Evolutionary conservation across 1,139 yeast species (phyloP).

Genomic region (Geotrichum histeridarum): DNA sequence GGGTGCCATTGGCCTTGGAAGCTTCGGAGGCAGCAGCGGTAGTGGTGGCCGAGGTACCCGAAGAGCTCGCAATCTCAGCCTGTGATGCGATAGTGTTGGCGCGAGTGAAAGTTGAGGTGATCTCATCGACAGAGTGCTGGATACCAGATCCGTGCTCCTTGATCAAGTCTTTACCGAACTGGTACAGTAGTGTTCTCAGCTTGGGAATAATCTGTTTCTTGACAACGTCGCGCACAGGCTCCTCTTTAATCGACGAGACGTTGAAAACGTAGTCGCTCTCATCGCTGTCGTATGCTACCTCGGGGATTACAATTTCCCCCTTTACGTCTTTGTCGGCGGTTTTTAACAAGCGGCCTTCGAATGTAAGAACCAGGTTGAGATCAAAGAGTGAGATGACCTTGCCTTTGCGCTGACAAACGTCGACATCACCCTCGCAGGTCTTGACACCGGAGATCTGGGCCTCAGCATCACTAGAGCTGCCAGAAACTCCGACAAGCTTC

Average conservation of each 20-base stretch:
- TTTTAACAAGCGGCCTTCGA: conserved; percentile 42
- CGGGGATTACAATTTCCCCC: conserved; percentile 83
- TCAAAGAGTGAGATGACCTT: conserved; percentile 90
- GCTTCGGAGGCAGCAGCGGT: conserved; percentile 35
- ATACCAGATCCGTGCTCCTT: conserved; percentile 76
- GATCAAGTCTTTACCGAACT: conserved; percentile 76
- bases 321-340: conserved; percentile 37
- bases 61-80: conserved; percentile 14
- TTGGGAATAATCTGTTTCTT: conserved; percentile 63
- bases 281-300: conserved; percentile 90
- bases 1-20: conserved; percentile 33
- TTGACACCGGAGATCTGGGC: conserved; percentile 53
- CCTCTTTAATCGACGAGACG: conserved; percentile 48
- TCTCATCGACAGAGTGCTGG: conserved; percentile 69
- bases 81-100: conserved; percentile 17
- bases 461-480: conserved; percentile 38
- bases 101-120: conserved; percentile 58
- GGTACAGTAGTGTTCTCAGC: conserved; percentile 53
- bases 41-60: conserved; percentile 23
- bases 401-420: conserved; percentile 94
- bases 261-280: conserved; percentile 80
- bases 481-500: conserved; percentile 49
- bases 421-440: conserved; percentile 89
- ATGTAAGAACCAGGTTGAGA: conserved; percentile 59
- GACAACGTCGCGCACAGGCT: conserved; percentile 47